A percentile compares a stretch with the other conserved stretches of the same genome.
phyloP scores from a whole-genome alignment of 177 flowering plant species.

The Vitis hybrid region DNA sequence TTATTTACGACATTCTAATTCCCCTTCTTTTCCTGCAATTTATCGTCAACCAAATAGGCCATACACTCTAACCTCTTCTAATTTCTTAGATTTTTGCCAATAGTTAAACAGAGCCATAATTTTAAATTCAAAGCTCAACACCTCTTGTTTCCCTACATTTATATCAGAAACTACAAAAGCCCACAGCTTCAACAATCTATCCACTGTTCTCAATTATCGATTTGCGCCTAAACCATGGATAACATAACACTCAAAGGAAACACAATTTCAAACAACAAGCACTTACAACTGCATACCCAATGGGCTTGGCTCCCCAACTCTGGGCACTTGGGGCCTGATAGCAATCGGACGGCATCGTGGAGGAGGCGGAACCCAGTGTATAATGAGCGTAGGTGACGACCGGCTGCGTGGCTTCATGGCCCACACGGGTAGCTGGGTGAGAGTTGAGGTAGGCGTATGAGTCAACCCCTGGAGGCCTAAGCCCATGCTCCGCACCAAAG shows the following conservation, averaged over 20 bases:
- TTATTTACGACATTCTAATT: no score
- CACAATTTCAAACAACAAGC: neutral
- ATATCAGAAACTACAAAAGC: no score
- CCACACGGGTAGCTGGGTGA: neutral
- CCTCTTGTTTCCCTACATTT: no score
- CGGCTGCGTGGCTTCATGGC: constrained; percentile 5
- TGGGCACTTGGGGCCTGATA: constrained; percentile 14
- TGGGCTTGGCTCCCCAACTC: constrained; percentile 14
- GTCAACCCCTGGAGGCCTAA: constrained; percentile 20
- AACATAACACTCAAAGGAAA: neutral
- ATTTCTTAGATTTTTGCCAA: no score
- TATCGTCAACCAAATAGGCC: no score
- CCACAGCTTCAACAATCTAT: no score
- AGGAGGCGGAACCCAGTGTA: neutral
- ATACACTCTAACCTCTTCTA: no score
- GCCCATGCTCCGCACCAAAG: neutral
- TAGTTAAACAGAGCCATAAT: no score
- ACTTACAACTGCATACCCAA: constrained; percentile 19
- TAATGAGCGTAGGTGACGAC: neutral
- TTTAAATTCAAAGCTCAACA: no score
- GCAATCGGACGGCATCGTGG: neutral
- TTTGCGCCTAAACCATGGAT: neutral
- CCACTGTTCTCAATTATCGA: no score
- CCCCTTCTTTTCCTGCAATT: no score
- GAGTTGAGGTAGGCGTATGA: constrained; percentile 5